phyloP scores from a whole-genome alignment of 1,139 yeast species.

The Nakaseomyces bracarensis region DNA sequence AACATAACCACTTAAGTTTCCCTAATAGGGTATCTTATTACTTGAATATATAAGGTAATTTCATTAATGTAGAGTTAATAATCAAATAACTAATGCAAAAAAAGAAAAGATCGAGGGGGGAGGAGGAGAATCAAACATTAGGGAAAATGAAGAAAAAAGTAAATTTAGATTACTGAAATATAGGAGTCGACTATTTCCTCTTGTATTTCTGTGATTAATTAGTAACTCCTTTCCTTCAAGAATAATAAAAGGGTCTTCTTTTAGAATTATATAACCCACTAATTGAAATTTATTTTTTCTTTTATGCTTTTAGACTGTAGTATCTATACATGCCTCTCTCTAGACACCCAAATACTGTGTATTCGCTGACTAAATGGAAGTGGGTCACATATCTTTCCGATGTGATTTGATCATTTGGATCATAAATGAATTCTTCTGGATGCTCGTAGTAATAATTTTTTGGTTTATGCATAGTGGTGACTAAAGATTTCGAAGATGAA shows the following conservation, averaged over 20 bases:
- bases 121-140: too few relatives aligned
- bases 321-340: conserved; percentile 70
- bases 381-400: conserved; percentile 24
- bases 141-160: too few relatives aligned
- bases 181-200: too few relatives aligned
- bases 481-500: conserved; percentile 6
- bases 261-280: too few relatives aligned
- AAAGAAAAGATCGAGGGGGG: neutral
- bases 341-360: conserved; percentile 56
- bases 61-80: too few relatives aligned
- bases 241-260: too few relatives aligned
- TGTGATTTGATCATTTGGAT: conserved; percentile 23
- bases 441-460: conserved; percentile 17
- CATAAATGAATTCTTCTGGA: conserved; percentile 24
- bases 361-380: conserved; percentile 32
- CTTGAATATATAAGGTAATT: too few relatives aligned
- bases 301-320: conserved; percentile 39
- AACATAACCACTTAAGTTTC: too few relatives aligned
- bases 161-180: too few relatives aligned
- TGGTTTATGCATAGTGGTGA: conserved; percentile 7
- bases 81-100: neutral
- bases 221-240: neutral
- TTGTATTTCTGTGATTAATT: too few relatives aligned
- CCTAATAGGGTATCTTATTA: neutral
- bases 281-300: too few relatives aligned